Conservation (phyloP, 257 asterid species). For the Solanum lycopersicoides region DNA sequence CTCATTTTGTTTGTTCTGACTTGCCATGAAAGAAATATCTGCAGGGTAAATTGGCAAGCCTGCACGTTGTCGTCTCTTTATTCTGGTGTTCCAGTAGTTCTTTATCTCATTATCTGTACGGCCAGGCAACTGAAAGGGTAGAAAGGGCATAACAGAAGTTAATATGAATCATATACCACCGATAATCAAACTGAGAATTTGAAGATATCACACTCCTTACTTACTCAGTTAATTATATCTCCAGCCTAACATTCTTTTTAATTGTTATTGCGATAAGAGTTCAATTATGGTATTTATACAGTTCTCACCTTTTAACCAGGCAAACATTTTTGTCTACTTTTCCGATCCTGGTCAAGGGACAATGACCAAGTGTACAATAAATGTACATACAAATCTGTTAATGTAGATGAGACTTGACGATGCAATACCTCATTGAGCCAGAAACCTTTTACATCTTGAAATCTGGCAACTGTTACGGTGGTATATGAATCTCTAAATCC, state of each 20-base stretch:
- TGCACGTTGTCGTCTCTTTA: constrained; percentile 42
- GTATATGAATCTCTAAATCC: not conserved
- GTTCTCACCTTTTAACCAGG: not conserved
- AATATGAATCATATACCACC: not conserved
- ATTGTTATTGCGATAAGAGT: not conserved
- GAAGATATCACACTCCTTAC: not conserved
- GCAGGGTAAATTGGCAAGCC: constrained; percentile 57
- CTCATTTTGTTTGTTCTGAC: constrained; percentile 18
- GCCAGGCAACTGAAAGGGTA: constrained; percentile 37
- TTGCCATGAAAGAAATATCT: constrained; percentile 17
- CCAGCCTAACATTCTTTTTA: not conserved
- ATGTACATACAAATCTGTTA: not conserved
- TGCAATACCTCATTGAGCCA: not conserved
- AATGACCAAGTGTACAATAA: not conserved
- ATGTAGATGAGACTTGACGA: not conserved
- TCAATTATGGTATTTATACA: not conserved
- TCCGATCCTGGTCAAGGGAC: not conserved
- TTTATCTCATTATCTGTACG: constrained; percentile 61
- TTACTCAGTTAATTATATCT: not conserved
- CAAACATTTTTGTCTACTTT: not conserved
- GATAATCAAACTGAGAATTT: not conserved
- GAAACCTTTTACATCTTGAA: not conserved
- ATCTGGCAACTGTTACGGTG: not conserved
- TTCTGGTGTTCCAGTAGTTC: constrained; percentile 58
- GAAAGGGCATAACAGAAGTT: not conserved